Evolutionary conservation across 1,284 basidiomycete genomes (phyloP).

Genomic region (Ganoderma lucidum): DNA sequence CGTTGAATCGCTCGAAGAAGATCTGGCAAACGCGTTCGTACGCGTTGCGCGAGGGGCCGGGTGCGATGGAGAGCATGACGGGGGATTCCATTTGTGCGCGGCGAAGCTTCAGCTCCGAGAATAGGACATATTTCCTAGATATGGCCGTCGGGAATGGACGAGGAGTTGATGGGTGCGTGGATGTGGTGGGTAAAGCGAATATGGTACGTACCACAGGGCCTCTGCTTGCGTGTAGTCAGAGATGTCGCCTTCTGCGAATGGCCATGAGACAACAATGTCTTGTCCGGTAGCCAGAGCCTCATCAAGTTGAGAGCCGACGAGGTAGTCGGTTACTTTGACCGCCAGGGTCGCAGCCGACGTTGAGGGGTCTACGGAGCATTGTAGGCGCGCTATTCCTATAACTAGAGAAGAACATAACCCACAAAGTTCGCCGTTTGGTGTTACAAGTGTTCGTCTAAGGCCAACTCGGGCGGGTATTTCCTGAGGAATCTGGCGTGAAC

Average conservation of each 20-base stretch:
- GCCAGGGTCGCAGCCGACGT: constrained; percentile 50
- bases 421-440: constrained; percentile 25
- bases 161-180: not conserved
- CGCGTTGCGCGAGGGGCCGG: constrained; percentile 76
- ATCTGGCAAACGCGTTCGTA: constrained; percentile 85
- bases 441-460: constrained; percentile 52
- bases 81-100: constrained; percentile 90
- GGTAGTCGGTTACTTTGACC: constrained; percentile 78
- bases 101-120: constrained; percentile 78
- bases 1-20: constrained; percentile 97
- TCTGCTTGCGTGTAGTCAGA: constrained; percentile 92
- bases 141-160: constrained; percentile 5
- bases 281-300: constrained; percentile 80
- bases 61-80: constrained; percentile 76
- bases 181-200: not conserved
- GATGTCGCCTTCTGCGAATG: constrained; percentile 81
- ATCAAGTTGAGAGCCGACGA: constrained; percentile 85
- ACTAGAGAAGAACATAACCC: constrained; percentile 6
- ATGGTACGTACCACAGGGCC: constrained; percentile 80
- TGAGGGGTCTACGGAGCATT: constrained; percentile 47
- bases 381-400: not conserved
- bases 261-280: constrained; percentile 82
- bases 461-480: constrained; percentile 82
- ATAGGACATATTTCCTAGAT: constrained; percentile 87
- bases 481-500: constrained; percentile 43